Evolutionary conservation across 331 rosid genomes (phyloP).

Genomic region (Telfairia occidentalis): DNA sequence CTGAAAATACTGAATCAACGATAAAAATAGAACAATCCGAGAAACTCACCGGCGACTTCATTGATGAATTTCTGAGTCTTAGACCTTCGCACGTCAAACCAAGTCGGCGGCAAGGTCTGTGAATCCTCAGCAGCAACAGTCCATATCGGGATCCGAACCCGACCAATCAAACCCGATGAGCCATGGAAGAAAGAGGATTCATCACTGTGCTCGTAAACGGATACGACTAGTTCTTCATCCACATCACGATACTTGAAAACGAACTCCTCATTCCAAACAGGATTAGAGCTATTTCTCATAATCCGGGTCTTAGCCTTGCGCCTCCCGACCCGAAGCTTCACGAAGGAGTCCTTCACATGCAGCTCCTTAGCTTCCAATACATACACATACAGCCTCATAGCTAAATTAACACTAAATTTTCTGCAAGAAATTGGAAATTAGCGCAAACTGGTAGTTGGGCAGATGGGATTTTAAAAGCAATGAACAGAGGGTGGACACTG

Average conservation of each 20-base stretch:
- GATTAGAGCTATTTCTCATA: slow-evolving; percentile 29
- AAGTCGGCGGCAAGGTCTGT: slow-evolving; percentile 48
- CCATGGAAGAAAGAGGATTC: slow-evolving; percentile 24
- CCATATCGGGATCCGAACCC: slow-evolving; percentile 41
- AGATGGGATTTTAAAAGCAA: not conserved
- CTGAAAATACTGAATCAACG: not conserved
- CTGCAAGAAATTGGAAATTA: not conserved
- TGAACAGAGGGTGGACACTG: not conserved
- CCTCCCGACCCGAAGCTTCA: slow-evolving; percentile 53
- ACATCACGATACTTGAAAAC: slow-evolving; percentile 36
- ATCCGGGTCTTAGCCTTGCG: slow-evolving; percentile 46
- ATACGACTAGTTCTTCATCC: slow-evolving; percentile 40
- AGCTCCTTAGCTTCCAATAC: slow-evolving; percentile 60
- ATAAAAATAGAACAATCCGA: not conserved
- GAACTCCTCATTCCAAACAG: slow-evolving; percentile 75
- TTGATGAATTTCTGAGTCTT: slow-evolving; percentile 35
- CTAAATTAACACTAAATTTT: not conserved
- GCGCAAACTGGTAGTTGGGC: not conserved
- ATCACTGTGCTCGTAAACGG: slow-evolving; percentile 24
- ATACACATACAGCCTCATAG: slow-evolving; percentile 52
- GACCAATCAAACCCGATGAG: slow-evolving; percentile 36
- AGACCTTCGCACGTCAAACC: slow-evolving; percentile 49
- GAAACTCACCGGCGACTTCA: slow-evolving; percentile 49
- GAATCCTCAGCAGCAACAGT: slow-evolving; percentile 36
- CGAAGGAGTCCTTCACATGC: slow-evolving; percentile 35